Evolutionary conservation across 345 rosid species (phyloP), one percentile per base, ranked within the genome.

Genomic region (Salix koriyanagi): DNA sequence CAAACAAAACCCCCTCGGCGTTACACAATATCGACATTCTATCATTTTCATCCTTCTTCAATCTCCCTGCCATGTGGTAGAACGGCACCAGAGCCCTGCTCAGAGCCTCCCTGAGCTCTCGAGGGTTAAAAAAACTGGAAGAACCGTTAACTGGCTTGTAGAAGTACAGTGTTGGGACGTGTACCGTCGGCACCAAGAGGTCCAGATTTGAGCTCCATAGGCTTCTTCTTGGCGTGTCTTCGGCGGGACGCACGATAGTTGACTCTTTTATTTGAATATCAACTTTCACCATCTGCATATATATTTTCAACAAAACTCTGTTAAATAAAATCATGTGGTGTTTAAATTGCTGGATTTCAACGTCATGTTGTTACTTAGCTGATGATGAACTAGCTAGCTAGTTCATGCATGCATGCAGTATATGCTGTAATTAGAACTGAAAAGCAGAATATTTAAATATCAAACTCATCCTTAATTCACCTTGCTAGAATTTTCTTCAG

Each of bases 61-160:
- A 36, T 15, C 89, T 69, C 2, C 88, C 87, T 1, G 87, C 88
- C 23, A 79, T 28, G 1, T 86, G 88, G 44, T 84, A 79, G n/a
- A 83, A 85, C 0, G 82, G 75, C 28, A 83, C 86, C 0, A 87
- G 82, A 73, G 73, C 79, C 12, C 74, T 61, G 62, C 83, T 72
- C 5, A 87, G 58, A 72, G 85, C 74, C 7, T 85, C 75, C 68
- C 77, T 81, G 3, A 86, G 81, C 42, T 72, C 73, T 2, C 34
- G 11, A 2, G 69, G 13, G 18, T 81, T 69, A 21, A 82, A 81
- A 23, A 75, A 83, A 28, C 54, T 48, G 0, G 76, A 48, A n/a
- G 69, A 61, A 4, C 69, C 79, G 19, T 64, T 70, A 3, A 44
- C 16, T 21, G 78, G 72, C 46, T 65, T 75, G 77, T 83, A 85